Percentiles rank a stretch among this genome's conserved stretches.
phyloP scores from a whole-genome alignment of 306 rosid species.

The Lotus japonicus region DNA sequence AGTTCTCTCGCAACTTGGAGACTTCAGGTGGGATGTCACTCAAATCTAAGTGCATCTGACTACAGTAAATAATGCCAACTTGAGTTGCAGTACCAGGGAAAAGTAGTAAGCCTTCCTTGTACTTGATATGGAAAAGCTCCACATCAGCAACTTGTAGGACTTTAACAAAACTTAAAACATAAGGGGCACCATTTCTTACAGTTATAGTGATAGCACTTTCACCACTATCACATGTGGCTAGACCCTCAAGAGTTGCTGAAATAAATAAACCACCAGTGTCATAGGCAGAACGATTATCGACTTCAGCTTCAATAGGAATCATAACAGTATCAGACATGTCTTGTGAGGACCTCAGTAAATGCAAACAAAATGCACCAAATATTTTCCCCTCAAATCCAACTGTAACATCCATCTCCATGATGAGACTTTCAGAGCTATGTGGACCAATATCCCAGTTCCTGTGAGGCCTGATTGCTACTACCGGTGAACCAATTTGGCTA shows the following conservation, averaged over 20 bases:
- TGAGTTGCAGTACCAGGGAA: constrained; percentile 73
- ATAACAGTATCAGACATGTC: constrained; percentile 57
- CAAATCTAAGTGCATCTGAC: constrained; percentile 29
- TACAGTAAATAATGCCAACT: constrained; percentile 65
- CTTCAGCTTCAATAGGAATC: constrained; percentile 80
- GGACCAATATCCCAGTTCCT: constrained; percentile 85
- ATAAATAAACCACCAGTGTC: constrained; percentile 34
- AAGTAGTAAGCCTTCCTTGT: constrained; percentile 66
- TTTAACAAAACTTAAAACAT: constrained; percentile 48
- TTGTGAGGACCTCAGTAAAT: constrained; percentile 61
- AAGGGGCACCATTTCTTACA: constrained; percentile 54
- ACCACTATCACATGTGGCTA: constrained; percentile 37
- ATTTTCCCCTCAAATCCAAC: constrained; percentile 58
- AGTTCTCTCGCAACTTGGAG: constrained; percentile 32
- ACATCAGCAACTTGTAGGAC: constrained; percentile 46
- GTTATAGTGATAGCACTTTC: constrained; percentile 46
- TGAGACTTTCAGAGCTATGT: constrained; percentile 42
- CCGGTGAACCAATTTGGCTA: constrained; percentile 54
- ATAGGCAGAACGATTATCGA: constrained; percentile 26
- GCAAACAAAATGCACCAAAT: constrained; percentile 74
- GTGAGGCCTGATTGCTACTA: constrained; percentile 61
- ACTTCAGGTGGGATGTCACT: constrained; percentile 29
- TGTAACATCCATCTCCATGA: constrained; percentile 66
- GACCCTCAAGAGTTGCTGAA: constrained; percentile 59
- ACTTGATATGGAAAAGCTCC: constrained; percentile 50